A percentile compares a stretch with the other conserved stretches of the same genome.
Conservation (phyloP, 108 stramenopile genomes). For the Craspedostauros australis region DNA sequence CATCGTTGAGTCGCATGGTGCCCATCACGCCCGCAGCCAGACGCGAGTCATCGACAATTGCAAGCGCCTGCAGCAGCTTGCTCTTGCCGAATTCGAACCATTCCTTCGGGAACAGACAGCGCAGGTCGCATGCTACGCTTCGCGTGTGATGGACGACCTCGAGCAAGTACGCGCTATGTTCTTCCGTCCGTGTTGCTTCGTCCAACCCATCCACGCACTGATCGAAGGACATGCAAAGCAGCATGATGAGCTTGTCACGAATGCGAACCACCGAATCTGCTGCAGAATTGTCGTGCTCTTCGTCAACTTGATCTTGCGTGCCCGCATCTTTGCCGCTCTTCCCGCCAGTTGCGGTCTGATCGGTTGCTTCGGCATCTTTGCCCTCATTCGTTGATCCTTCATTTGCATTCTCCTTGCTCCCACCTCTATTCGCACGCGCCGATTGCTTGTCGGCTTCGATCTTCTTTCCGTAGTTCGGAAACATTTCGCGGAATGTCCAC, state of each 20-base stretch:
- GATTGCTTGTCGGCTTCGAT: no score
- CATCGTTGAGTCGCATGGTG: no score
- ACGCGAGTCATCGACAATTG: slow-evolving; percentile 47
- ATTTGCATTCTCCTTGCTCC: no score
- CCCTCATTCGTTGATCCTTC: no score
- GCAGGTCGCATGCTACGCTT: slow-evolving; percentile 49
- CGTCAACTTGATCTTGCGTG: slow-evolving; percentile 18
- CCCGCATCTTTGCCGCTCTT: slow-evolving; percentile 3
- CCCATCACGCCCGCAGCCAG: no score
- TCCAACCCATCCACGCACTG: slow-evolving; percentile 51
- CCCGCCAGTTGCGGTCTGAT: no score
- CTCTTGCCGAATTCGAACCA: no score
- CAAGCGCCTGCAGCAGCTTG: slow-evolving; percentile 48
- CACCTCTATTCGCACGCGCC: no score
- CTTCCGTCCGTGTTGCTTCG: slow-evolving; percentile 31
- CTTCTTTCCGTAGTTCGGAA: neutral
- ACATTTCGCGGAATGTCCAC: slow-evolving; percentile 17
- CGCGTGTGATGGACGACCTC: slow-evolving; percentile 49
- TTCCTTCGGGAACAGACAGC: slow-evolving; percentile 60
- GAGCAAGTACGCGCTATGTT: slow-evolving; percentile 49
- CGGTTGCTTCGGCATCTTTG: slow-evolving; percentile 27
- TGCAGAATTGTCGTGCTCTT: slow-evolving; percentile 32
- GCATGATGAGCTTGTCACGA: slow-evolving; percentile 49
- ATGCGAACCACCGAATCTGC: slow-evolving; percentile 31
- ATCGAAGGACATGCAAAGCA: slow-evolving; percentile 62